Evolutionary conservation across 1,284 basidiomycete species (phyloP), one percentile per base, ranked within the genome.

Genomic region (Retiboletus flavoniger): DNA sequence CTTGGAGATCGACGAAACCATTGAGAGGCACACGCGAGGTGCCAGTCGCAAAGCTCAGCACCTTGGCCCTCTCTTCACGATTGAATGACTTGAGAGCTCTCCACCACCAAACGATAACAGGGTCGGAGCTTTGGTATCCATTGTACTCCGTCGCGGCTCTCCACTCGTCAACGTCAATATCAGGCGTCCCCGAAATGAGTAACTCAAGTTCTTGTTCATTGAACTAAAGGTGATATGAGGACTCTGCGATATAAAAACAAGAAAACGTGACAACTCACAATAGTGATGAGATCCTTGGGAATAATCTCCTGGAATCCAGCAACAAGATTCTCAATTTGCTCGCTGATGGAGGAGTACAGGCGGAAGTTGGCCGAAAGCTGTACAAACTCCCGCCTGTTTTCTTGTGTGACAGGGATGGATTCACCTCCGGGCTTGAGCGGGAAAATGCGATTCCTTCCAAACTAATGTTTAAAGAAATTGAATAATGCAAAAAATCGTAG

Each of bases 51-150:
- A 99, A 99, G 77, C 97, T 97, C 60, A 96, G 78, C 52, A 95
- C 91, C 70, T 98, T 96, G 17, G 95, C 95, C 55, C 95, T 83
- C 73, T 99, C 95, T 64, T 98, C 95, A 49, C 96, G 91, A 63
- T 93, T 95, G 77, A 98, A 98, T 13, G 93, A 95, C 71, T 98
- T 95, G 47, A 99, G 83, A 2, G 96, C 95, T 61, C 97, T 85
- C 97, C 97, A 99, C 89, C 95, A 98, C 95, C 96, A 99, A 32
- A 93, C 88, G 56, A 99, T 92, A 65, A 96, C 93, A 3, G 95
- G 91, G 72, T 99, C 96, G 4, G 88, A 89, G 63, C 87, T 83
- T 9, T 79, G 82, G 69, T 92, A 93, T 43, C 93, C 92, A 61
- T 89, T 91, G 75, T 94, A 90, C 70, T 95, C 93, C 2, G 93